phyloP scores from a whole-genome alignment of 2,329 filamentous ascomycete species.

The Colletotrichum sp. region DNA sequence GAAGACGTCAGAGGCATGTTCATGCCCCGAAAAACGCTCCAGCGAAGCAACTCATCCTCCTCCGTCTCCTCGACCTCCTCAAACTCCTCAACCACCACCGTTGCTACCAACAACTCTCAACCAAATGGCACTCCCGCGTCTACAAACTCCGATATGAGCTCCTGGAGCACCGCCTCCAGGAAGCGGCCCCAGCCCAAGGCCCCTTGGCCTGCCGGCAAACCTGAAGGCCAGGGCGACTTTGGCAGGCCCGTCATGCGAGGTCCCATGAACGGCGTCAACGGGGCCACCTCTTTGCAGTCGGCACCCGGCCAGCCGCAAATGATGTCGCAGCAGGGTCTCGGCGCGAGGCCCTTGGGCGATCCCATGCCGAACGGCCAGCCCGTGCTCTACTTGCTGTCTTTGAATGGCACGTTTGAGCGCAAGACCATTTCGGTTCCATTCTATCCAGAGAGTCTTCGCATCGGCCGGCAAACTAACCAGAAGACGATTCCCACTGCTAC shows the following conservation, averaged over 20 bases:
- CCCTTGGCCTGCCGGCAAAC: constrained; percentile 54
- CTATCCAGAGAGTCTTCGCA: constrained; percentile 90
- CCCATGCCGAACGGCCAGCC: constrained; percentile 69
- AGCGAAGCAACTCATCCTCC: constrained; percentile 89
- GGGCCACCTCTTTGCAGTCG: constrained; percentile 40
- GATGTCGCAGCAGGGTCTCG: constrained; percentile 46
- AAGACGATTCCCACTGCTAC: constrained; percentile 90
- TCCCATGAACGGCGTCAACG: constrained; percentile 22
- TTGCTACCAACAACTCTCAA: constrained; percentile 65
- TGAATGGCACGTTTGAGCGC: constrained; percentile 96
- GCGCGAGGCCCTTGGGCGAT: constrained; percentile 70
- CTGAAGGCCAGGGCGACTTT: constrained; percentile 53
- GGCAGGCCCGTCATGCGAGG: constrained; percentile 46
- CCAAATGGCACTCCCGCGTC: constrained; percentile 63
- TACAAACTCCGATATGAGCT: constrained; percentile 51
- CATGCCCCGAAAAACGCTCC: constrained; percentile 84
- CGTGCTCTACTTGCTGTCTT: constrained; percentile 83
- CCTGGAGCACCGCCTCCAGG: constrained; percentile 53
- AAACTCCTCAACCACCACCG: constrained; percentile 65
- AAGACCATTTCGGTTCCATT: constrained; percentile 96
- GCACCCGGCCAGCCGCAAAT: constrained; percentile 42
- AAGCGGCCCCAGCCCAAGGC: constrained; percentile 58
- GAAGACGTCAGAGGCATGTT: constrained; percentile 90
- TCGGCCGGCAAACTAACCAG: constrained; percentile 95
- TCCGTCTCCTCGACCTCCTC: constrained; percentile 75